A percentile compares a stretch with the other conserved stretches of the same genome.
Conservation (phyloP, 192 early-diverging fungal species). For the Coemansia sp. region DNA sequence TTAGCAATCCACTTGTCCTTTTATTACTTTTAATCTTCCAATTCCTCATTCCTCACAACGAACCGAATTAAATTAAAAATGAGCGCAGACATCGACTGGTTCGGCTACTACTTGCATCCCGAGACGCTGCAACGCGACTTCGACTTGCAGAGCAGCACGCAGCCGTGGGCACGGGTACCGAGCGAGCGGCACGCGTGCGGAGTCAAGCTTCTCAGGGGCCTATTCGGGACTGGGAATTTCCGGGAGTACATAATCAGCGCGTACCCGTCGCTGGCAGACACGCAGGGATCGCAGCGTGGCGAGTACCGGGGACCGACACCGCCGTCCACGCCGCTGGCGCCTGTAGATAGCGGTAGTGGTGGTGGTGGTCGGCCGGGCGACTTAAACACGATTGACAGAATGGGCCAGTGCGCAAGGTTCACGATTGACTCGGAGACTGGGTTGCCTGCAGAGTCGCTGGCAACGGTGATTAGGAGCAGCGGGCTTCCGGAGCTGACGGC, state of each 20-base stretch:
- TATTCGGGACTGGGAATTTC: conserved; percentile 41
- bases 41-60: no score
- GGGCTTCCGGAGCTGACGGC: conserved; percentile 18
- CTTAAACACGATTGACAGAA: neutral
- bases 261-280: conserved; percentile 28
- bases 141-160: conserved; percentile 2
- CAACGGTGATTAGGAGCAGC: conserved; percentile 10
- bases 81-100: conserved; percentile 35
- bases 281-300: conserved; percentile 11
- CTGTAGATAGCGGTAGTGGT: neutral
- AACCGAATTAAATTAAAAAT: neutral
- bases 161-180: conserved; percentile 4
- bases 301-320: conserved; percentile 27
- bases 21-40: neutral
- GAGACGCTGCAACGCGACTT: conserved; percentile 31
- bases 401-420: conserved; percentile 38
- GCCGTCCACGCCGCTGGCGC: conserved; percentile 30
- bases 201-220: conserved; percentile 23
- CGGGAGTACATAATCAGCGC: conserved; percentile 39
- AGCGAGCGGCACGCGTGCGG: conserved; percentile 16
- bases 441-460: conserved; percentile 17
- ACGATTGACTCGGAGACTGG: conserved; percentile 11
- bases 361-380: neutral
- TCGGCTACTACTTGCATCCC: conserved; percentile 43
- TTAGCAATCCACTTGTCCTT: neutral